Base-by-base conservation (phyloP, 2,329 filamentous ascomycete genomes). In the Clonostachys sp. region DNA sequence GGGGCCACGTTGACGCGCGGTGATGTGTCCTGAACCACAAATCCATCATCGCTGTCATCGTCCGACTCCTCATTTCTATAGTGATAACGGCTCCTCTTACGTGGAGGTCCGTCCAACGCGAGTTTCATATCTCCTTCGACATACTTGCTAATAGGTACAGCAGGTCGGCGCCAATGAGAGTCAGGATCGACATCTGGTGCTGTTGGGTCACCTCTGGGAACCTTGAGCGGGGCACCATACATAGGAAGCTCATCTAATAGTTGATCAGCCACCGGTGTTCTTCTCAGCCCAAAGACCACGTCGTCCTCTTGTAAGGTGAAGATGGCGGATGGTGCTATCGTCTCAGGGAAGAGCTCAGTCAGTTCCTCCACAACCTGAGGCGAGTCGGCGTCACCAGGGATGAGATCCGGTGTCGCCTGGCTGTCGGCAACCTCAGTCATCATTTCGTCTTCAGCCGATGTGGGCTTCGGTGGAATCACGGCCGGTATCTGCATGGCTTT, bases 91-190 rank as follows among this genome's bases (percentile, higher is more conserved):
- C 89, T 91, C 48, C 83, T 83, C 66, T 91, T 96, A 45, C 74
- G 76, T 0, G 84, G 83, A 9, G 87, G 86, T 3, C 80, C 80
- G 39, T 80, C 77, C 5, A 80, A 72, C 12, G 78, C 76, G 16
- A 95, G 78, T 24, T 84, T 80, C 64, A 97, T 84, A 55, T 89
- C 87, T 9, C 89, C 88, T 49, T 88, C 84, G 1, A 91, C 86
- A 62, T 87, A 96, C 62, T 91, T 96, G 58, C 89, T 96, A 4
- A 96, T 77, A 3, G 90, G 87, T 14, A 95, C 71, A 39, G 91
- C 84, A n/a, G 87, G 83, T 5, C 83, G 81, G 60, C 81, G 85
- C 88, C 88, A 92, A 35, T 73, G 73, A 17, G 82, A 77, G 66
- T 92, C 88, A 0, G 85, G 83, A 45, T 86, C 79, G 48, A 75